Evolutionary conservation across 2,329 filamentous ascomycete species (phyloP), one percentile per base, ranked within the genome.

Genomic region (Trichoderma gracile): DNA sequence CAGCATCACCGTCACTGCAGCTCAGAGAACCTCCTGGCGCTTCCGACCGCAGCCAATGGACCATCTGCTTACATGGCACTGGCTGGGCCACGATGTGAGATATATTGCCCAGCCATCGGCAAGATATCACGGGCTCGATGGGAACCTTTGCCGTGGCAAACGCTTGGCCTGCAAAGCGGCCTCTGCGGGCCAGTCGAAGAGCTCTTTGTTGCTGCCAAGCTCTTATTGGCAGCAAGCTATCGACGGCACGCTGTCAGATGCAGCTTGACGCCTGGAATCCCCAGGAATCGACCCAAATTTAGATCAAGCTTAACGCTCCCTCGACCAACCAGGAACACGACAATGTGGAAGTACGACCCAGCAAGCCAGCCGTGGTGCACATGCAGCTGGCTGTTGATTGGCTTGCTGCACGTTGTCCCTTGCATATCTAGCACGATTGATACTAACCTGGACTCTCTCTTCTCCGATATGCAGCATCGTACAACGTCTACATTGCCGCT

Each of bases 261-360:
- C 58, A 25, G 58, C 40, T 54, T 53, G 49, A 54, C 49, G 58
- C 58, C 40, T 47, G 53, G 27, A 33, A 23, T 30, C 19, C 33
- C n/a, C 19, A 53, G 30, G 40, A 47, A n/a, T n/a, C 65, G 67
- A 66, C 58, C 70, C 71, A 73, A 72, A 74, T 71, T 73, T 73
- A 74, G 75, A 69, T 72, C 72, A 72, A 72, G 69, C 70, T 70
- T 67, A 71, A 69, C 55, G 55, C 69, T 68, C 66, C 67, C 64
- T 66, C 54, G 61, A 40, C 77, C 76, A 78, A 78, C 77, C 71
- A 76, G 38, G 53, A n/a, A 57, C 67, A 61, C 70, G 71, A 72
- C 19, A 70, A 71, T 66, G 72, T 70, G 33, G 23, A 47, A 45
- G 33, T 52, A 23, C 49, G 55, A 27, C 25, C 47, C 38, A 40